Evolutionary conservation across 2,329 filamentous ascomycete species (phyloP).

Genomic region (Colletotrichum sublineola): DNA sequence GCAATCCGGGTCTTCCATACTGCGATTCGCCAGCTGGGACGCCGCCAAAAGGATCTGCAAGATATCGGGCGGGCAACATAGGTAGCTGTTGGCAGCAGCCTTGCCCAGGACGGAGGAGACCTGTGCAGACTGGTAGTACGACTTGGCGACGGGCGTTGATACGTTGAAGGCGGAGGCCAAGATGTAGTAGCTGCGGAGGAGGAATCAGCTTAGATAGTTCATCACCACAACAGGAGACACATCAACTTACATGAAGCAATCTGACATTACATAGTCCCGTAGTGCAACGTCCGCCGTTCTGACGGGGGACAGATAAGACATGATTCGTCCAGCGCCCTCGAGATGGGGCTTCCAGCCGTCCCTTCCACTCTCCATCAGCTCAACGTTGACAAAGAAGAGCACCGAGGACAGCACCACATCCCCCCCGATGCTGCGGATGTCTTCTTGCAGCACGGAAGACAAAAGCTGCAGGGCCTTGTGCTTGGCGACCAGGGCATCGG

Average conservation of each 20-base stretch:
- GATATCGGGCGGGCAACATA: constrained; percentile 61
- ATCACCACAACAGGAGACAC: constrained; percentile 11
- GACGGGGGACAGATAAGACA: constrained; percentile 55
- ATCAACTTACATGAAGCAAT: constrained; percentile 59
- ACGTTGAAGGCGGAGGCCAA: constrained; percentile 60
- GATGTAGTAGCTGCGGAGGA: constrained; percentile 57
- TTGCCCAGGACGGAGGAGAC: constrained; percentile 55
- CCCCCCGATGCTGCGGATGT: constrained; percentile 51
- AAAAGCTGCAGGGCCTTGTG: constrained; percentile 60
- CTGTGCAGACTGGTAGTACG: constrained; percentile 54
- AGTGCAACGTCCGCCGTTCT: constrained; percentile 52
- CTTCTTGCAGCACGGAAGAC: constrained; percentile 54
- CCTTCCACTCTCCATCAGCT: constrained; percentile 64
- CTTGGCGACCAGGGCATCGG: constrained; percentile 61
- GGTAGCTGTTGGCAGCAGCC: constrained; percentile 60
- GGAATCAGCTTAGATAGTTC: constrained; percentile 19
- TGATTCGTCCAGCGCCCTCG: constrained; percentile 60
- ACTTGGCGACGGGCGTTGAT: constrained; percentile 47
- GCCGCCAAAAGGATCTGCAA: constrained; percentile 60
- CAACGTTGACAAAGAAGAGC: constrained; percentile 64
- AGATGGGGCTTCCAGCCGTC: constrained; percentile 63
- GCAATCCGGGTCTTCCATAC: constrained; percentile 47
- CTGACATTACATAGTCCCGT: constrained; percentile 61
- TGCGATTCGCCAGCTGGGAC: constrained; percentile 54
- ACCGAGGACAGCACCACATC: constrained; percentile 61